Conservation (phyloP, 2,329 filamentous ascomycete species). For the Chaetothyriales sp. region DNA sequence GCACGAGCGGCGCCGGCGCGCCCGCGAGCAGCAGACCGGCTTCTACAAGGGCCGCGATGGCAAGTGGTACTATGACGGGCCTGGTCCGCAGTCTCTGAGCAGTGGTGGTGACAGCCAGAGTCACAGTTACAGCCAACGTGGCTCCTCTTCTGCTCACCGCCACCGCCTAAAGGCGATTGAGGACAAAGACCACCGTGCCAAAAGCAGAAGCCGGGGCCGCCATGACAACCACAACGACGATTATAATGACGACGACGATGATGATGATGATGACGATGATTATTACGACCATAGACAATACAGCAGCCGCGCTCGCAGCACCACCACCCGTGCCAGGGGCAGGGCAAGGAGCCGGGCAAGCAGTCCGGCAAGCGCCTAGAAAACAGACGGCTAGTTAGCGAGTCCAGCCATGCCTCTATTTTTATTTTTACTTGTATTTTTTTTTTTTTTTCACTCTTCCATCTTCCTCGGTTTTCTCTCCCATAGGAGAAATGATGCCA, state of each 20-base stretch:
- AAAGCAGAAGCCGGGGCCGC: neutral
- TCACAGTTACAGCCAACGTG: conserved; percentile 2
- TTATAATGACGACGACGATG: neutral
- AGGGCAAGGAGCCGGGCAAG: too few species aligned
- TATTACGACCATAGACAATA: neutral
- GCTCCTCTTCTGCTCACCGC: conserved; percentile 1
- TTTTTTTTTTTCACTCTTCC: too few species aligned
- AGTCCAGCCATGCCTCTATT: too few species aligned
- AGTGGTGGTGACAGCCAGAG: conserved; percentile 6
- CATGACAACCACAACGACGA: neutral
- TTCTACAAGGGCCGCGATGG: conserved; percentile 18
- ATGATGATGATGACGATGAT: neutral
- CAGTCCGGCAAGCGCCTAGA: too few species aligned
- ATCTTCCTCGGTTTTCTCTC: too few species aligned
- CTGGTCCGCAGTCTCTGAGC: conserved; percentile 9
- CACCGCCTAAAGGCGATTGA: conserved; percentile 7
- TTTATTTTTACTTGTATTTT: too few species aligned
- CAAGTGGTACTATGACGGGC: conserved; percentile 16
- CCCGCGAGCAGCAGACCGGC: conserved; percentile 9
- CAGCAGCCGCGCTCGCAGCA: neutral
- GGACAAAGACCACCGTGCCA: conserved; percentile 3
- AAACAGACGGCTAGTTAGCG: too few species aligned
- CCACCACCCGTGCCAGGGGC: too few species aligned
- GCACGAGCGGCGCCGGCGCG: conserved; percentile 8
- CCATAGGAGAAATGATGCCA: too few species aligned